Base-by-base conservation (phyloP, 495 filamentous ascomycete genomes). In the Beverwykella pulmonaria region DNA sequence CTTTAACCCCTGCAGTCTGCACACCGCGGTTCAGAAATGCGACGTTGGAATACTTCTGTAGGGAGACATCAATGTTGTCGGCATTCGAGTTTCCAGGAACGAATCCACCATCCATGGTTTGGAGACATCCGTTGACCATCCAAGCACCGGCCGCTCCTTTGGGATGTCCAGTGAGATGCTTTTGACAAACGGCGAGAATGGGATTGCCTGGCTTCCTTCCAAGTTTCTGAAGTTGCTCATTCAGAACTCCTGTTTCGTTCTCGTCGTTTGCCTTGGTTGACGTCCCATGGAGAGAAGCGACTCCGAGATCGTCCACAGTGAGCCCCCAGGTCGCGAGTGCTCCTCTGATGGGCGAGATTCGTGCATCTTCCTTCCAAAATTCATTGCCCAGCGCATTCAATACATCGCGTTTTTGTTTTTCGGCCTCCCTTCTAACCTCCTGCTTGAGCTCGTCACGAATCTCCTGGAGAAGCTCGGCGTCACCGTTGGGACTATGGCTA, bases 101-200 rank as follows among this genome's bases (percentile, higher is more conserved):
- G 25, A 68, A 32, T 17, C 71, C 71, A 25, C 63, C 58, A 5
- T 71, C n/a, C 30, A 75, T 41, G 19, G 65, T 47, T 36, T 71
- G 73, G 9, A 75, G 47, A 39, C 59, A 47, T 15, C 72, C 72
- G 54, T 75, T 74, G 14, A 72, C 36, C 72, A 72, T 72, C 72
- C 72, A 74, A 17, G 73, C 69, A 4, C 61, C 72, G 3, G 72
- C 73, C 12, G 61, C 59, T 10, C 63, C 73, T 58, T 74, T 74
- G 2, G 73, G 72, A 61, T 75, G 73, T 9, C 73, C 73, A 1
- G 73, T 75, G 4, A 74, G 55, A 12, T 19, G 54, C 48, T 75
- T 74, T 58, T 75, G 71, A 20, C 29, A 58, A 15, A 75, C 47
- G 5, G 39, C 39, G 10, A 65, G 34, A 1, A 71, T 15, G 4